Conservation (phyloP, 2,329 filamentous ascomycete genomes). For the Coniosporium tulheliwenetii region DNA sequence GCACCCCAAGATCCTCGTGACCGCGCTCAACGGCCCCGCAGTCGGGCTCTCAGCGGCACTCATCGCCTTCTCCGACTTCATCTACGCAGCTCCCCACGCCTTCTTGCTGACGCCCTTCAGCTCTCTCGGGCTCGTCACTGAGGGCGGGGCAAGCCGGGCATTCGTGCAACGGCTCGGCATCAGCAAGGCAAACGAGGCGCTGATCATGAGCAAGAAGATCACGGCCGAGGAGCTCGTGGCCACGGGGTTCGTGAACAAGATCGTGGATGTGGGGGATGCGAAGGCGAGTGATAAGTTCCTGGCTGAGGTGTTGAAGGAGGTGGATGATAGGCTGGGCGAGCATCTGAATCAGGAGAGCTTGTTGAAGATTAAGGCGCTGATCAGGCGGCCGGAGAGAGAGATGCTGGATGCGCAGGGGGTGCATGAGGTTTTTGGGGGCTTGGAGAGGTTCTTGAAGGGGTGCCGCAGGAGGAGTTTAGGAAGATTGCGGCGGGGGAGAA, state of each 20-base stretch:
- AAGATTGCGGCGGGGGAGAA: constrained; percentile 79
- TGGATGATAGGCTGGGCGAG: constrained; percentile 63
- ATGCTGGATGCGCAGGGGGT: constrained; percentile 63
- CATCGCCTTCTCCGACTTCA: constrained; percentile 73
- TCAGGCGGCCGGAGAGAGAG: constrained; percentile 58
- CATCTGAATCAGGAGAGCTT: constrained; percentile 71
- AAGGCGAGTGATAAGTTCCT: constrained; percentile 55
- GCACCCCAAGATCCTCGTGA: constrained; percentile 85
- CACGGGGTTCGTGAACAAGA: constrained; percentile 72
- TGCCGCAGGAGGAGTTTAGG: constrained; percentile 78
- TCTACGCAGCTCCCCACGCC: constrained; percentile 68
- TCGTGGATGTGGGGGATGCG: constrained; percentile 41
- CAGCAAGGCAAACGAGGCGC: constrained; percentile 73
- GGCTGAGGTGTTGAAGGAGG: constrained; percentile 56
- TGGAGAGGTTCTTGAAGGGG: constrained; percentile 63
- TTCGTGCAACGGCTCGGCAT: constrained; percentile 71
- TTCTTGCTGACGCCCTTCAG: constrained; percentile 88
- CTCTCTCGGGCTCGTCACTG: constrained; percentile 75
- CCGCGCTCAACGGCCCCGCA: constrained; percentile 81
- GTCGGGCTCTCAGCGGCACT: constrained; percentile 79
- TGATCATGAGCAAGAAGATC: constrained; percentile 79
- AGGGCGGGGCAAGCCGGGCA: constrained; percentile 66
- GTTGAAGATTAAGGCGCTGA: constrained; percentile 69
- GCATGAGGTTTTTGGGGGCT: constrained; percentile 68
- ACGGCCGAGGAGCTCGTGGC: constrained; percentile 54